Evolutionary conservation across 106 monocot species (phyloP), one percentile per base, ranked within the genome.

Genomic region (Acanthochlamys bracteata): DNA sequence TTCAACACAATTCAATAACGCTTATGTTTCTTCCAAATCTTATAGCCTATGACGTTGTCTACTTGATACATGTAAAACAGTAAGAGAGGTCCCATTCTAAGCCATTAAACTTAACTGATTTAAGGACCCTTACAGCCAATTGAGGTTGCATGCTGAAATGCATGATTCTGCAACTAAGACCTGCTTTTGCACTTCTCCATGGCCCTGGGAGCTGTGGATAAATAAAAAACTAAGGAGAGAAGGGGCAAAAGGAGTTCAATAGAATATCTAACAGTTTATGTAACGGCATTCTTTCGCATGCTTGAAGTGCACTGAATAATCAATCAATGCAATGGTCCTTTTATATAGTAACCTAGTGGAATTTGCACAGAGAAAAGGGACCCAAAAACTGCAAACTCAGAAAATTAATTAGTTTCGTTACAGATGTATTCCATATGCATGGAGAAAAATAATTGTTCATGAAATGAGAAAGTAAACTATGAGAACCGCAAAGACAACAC

Each of bases 171-270:
- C 19, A 24, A 17, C 62, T 85, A 85, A 56, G 69, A 75, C 23
- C 72, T 77, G 60, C 54, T 75, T 49, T 71, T 78, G 81, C 67
- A 67, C 57, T 85, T 85, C 60, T 78, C 77, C 74, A 75, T 75
- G 2, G 71, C 80, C 68, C 81, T 81, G 21, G 80, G 80, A 72
- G 80, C 81, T 80, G 70, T 39, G 39, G 41, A 25, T 9, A 46
- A 55, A 23, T 12, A 49, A 49, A 17, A 2, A 49, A 49, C 10
- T 49, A 12, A 49, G 3, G 3, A 49, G 10, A 3, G 15, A 10
- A 49, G 9, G 9, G 15, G 10, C 17, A 49, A 14, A 49, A 49
- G 3, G 49, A 14, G 6, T 17, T 49, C 2, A 17, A 49, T 17
- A 49, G 49, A 33, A 33, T 3, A 33, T 33, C 33, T 6, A 1